Evolutionary conservation across 352 stramenopile genomes (phyloP).

Genomic region (Globisporangium lucens): DNA sequence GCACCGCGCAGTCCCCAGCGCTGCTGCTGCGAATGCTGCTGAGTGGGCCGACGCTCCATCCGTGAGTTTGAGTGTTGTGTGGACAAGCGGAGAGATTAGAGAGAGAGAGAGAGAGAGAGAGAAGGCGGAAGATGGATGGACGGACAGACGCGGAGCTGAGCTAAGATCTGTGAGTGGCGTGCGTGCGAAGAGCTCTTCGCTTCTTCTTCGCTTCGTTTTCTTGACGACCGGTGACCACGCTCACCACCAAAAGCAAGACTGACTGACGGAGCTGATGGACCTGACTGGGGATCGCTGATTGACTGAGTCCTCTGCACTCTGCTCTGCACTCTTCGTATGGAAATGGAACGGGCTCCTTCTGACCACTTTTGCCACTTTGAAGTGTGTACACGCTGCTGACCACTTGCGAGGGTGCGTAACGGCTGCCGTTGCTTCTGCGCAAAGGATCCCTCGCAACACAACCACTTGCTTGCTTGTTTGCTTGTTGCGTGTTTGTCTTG

Average conservation of each 20-base stretch:
- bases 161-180: neutral
- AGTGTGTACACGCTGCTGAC: conserved; percentile 14
- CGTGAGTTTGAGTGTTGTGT: neutral
- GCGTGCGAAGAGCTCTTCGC: neutral
- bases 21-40: conserved; percentile 6
- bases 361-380: conserved; percentile 16
- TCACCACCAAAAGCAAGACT: neutral
- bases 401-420: conserved; percentile 9
- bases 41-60: neutral
- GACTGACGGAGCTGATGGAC: neutral
- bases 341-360: conserved; percentile 16
- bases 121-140: neutral
- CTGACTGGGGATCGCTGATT: neutral
- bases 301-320: neutral
- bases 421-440: neutral
- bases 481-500: neutral
- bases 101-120: neutral
- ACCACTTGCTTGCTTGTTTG: neutral
- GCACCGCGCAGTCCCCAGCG: neutral
- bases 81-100: neutral
- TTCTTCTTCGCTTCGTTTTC: neutral
- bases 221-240: neutral
- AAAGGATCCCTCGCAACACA: neutral
- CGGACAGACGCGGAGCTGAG: neutral
- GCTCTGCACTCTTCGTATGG: neutral